Conservation (phyloP, 139 green algal genomes). For the Micractinium conductrix region DNA sequence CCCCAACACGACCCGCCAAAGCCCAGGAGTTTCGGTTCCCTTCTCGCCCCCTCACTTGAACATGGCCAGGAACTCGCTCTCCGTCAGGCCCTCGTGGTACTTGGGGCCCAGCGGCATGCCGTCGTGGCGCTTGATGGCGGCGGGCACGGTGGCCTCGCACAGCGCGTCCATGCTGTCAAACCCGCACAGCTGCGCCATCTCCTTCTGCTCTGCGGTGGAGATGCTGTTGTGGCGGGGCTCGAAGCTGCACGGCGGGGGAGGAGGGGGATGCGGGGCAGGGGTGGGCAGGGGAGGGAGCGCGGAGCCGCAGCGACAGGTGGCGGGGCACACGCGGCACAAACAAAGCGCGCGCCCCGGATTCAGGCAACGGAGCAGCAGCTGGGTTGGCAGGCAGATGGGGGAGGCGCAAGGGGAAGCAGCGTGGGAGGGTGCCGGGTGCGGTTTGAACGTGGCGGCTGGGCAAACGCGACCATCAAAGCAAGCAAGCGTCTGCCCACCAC, state of each 20-base stretch:
- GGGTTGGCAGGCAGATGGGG: too few species aligned
- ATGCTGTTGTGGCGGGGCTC: constrained; percentile 95
- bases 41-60: constrained; percentile 78
- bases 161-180: constrained; percentile 90
- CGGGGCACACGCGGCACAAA: too few species aligned
- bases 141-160: constrained; percentile 95
- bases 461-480: too few species aligned
- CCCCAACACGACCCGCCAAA: too few species aligned
- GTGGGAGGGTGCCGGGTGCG: too few species aligned
- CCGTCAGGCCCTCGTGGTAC: constrained; percentile 77
- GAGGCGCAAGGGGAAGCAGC: too few species aligned
- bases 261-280: background rate
- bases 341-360: too few species aligned
- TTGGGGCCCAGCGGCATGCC: constrained; percentile 83
- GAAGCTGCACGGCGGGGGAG: constrained; percentile 77
- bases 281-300: background rate
- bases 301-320: too few species aligned
- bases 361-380: too few species aligned
- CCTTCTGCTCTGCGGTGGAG: constrained; percentile 72
- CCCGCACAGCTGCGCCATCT: constrained; percentile 87
- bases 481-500: too few species aligned
- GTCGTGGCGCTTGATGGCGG: constrained; percentile 81
- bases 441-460: too few species aligned
- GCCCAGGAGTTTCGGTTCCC: too few species aligned
- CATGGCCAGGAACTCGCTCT: constrained; percentile 88